These are phyloP conservation scores for Bodo saltans DNA, from an alignment of 78 protist genomes.

Conservation along the genomic window DNA sequence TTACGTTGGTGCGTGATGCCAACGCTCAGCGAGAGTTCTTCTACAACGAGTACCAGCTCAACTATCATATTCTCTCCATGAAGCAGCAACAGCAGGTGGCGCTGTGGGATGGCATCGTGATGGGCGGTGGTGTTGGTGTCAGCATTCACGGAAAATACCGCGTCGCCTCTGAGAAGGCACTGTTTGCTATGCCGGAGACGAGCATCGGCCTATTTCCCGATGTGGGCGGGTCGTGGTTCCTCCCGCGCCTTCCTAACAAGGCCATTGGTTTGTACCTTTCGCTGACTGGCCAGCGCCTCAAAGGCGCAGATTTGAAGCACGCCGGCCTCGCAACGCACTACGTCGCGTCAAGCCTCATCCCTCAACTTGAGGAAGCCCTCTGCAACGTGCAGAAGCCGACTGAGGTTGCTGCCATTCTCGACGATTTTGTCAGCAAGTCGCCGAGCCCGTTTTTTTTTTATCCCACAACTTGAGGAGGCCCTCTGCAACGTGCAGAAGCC, in stretches of 20 bases:
- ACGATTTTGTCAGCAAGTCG: neutral
- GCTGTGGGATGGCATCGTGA: constrained; percentile 65
- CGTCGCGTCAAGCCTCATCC: neutral
- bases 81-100: constrained; percentile 68
- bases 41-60: constrained; percentile 67
- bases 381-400: too few relatives aligned
- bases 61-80: constrained; percentile 45
- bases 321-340: constrained; percentile 48
- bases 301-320: constrained; percentile 16
- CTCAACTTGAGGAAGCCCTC: neutral
- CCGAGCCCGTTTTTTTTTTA: constrained; percentile 20
- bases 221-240: constrained; percentile 21
- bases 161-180: constrained; percentile 72
- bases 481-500: too few relatives aligned
- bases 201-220: constrained; percentile 39
- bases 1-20: constrained; percentile 39
- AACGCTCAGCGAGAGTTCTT: constrained; percentile 52
- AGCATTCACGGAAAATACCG: constrained; percentile 65
- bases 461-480: neutral
- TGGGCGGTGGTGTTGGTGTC: constrained; percentile 42
- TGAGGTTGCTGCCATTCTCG: neutral
- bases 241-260: constrained; percentile 15
- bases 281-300: constrained; percentile 61
- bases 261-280: constrained; percentile 65
- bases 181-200: constrained; percentile 86